Evolutionary conservation across 1,139 yeast genomes (phyloP).

Genomic region (Hemisphaericaspora xylofermentans): DNA sequence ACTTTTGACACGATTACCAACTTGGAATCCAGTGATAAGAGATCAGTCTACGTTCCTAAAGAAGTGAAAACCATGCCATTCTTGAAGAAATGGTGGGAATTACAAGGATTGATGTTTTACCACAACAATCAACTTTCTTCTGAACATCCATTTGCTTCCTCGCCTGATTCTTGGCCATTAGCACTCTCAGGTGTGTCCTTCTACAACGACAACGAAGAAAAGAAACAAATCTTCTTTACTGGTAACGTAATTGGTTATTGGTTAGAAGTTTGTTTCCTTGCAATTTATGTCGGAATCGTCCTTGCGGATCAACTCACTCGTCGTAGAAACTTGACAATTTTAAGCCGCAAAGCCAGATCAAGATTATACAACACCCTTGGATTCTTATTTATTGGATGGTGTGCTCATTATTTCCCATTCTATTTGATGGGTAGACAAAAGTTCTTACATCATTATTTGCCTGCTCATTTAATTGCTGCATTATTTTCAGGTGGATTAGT

Average conservation of each 20-base stretch:
- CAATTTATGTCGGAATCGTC: conserved; percentile 59
- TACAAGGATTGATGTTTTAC: conserved; percentile 85
- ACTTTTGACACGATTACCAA: conserved; percentile 68
- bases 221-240: conserved; percentile 78
- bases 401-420: conserved; percentile 86
- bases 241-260: conserved; percentile 95
- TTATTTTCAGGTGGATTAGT: conserved; percentile 77
- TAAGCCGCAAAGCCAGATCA: conserved; percentile 64
- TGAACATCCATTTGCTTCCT: conserved; percentile 95
- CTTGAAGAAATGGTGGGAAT: conserved; percentile 83
- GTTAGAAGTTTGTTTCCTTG: conserved; percentile 70
- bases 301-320: conserved; percentile 76
- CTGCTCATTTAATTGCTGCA: conserved; percentile 92
- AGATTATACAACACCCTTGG: conserved; percentile 80
- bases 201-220: conserved; percentile 75
- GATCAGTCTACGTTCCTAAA: conserved; percentile 61
- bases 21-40: conserved; percentile 52
- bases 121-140: conserved; percentile 85
- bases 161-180: conserved; percentile 94
- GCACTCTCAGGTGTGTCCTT: conserved; percentile 89
- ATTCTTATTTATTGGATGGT: conserved; percentile 85
- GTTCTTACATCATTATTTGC: conserved; percentile 91
- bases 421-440: conserved; percentile 90
- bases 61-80: conserved; percentile 62
- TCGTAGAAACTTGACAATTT: conserved; percentile 63